Evolutionary conservation across 768 basidiomycete genomes (phyloP), one percentile per base, ranked within the genome.

Genomic region (Phaeotremella skinneri): DNA sequence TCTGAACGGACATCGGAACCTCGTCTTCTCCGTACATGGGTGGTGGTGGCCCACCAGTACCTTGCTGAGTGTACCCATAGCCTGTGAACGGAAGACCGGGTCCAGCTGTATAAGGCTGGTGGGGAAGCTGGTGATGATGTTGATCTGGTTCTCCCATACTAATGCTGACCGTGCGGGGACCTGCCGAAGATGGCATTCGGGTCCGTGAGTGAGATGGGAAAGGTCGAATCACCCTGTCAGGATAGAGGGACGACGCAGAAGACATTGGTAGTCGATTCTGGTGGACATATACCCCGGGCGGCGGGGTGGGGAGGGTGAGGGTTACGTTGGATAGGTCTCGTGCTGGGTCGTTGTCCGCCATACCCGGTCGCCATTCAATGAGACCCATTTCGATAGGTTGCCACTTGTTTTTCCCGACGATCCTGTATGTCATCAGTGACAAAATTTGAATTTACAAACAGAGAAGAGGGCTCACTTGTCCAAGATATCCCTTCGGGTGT

Each of bases 351-450:
- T 59, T 64, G 30, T 61, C 49, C 14, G 39, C 45, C 48, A 58
- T 60, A 20, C 63, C 64, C 29, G 55, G 43, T 21, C 34, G 52
- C 76, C 76, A 77, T 31, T 69, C 59, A 55, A 77, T 60, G 55
- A 73, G 32, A 3, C 70, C 74, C 2, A 62, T 45, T n/a, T 77
- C 76, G 60, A 77, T 77, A 6, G 72, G 68, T 27, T 64, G 67
- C 76, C 76, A 77, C 52, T 74, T 74, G 61, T 64, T 64, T 55
- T 75, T 77, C 21, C 76, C 76, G 13, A 75, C 17, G 25, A 61
- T 50, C 55, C 75, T 76, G 54, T 21, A 2, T n/a, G 31, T 62
- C 47, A 56, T 45, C 34, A 34, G 20, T 20, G 29, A 14, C 20
- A 39, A n/a, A 9, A 39, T 39, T 39, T 39, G 37, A 39, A 39